phyloP scores from a whole-genome alignment of 106 monocot genomes.

The Posidonia australis region DNA sequence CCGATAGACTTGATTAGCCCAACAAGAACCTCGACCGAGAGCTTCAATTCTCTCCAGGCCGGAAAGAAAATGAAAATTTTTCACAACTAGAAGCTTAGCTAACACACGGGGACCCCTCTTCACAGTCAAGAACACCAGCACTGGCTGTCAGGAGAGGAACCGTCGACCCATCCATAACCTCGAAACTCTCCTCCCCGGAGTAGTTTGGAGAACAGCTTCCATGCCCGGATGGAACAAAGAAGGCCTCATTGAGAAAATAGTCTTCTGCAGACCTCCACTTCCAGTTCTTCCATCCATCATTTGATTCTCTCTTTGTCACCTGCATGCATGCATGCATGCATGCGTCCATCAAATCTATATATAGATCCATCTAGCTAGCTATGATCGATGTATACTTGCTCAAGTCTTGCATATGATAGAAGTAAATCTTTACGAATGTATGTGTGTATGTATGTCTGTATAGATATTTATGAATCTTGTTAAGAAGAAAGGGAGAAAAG shows the following conservation, averaged over 20 bases:
- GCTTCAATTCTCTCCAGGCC: too few relatives aligned
- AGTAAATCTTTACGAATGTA: neutral
- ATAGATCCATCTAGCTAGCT: neutral
- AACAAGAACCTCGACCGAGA: too few relatives aligned
- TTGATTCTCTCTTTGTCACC: constrained; percentile 41
- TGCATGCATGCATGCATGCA: constrained; percentile 4
- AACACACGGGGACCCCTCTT: constrained; percentile 24
- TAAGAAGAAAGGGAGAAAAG: too few relatives aligned
- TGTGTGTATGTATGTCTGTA: neutral
- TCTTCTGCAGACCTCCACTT: constrained; percentile 51
- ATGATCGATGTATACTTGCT: neutral
- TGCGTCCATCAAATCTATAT: too few relatives aligned
- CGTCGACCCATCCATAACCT: constrained; percentile 15
- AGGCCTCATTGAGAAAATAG: constrained; percentile 36
- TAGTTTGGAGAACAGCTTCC: constrained; percentile 31
- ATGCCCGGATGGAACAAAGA: constrained; percentile 47
- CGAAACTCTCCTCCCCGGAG: constrained; percentile 14
- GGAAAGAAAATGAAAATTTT: too few relatives aligned
- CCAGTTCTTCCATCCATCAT: constrained; percentile 36
- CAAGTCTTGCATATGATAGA: too few relatives aligned
- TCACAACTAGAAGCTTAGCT: too few relatives aligned
- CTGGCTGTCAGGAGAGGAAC: constrained; percentile 31
- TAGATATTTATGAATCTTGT: too few relatives aligned
- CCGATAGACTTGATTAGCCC: too few relatives aligned
- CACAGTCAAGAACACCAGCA: constrained; percentile 34